Base-by-base conservation (phyloP, 768 basidiomycete species). In the Russula foetens region DNA sequence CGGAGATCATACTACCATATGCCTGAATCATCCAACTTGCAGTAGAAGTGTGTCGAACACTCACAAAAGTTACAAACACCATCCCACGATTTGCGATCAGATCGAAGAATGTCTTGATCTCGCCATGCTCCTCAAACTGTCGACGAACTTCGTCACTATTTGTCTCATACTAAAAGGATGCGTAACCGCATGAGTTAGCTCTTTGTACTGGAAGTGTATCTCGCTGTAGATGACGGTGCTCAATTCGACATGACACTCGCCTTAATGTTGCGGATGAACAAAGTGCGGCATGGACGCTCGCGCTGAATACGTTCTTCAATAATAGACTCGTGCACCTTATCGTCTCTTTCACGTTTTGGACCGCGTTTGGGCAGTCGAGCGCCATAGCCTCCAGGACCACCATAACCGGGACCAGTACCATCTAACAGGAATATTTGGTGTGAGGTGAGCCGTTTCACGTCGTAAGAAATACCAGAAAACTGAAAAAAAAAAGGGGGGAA, bases 211-310 rank as follows among this genome's bases (percentile, higher is more conserved):
- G 45, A 24, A 11, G 33, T 53, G 14, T 29, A 29, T 44, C 53
- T 48, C 58, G 58, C 43, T 39, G 35, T 12, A 41, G 47, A 26
- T 53, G 49, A 29, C 24, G 19, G 53, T 46, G 39, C 11, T 50
- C 46, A 43, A 53, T 55, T 45, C 46, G 51, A 59, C 43, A 24
- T 50, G 59, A 60, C 59, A 82, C 92, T 87, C 75, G 90, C 96
- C 86, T 94, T 97, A 69, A 99, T 92, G 71, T 99, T 99, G 67
- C 97, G 85, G 66, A 98, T 94, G 71, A 99, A 99, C 35, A 99
- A 76, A 3, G 94, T 98, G 55, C 97, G 83, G 74, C 97, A 98
- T 1, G 93, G 93, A 67, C 93, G 81, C 77, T 99, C 96, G 65
- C 90, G 85, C 71, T 92, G 86, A 67, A 94, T 90, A 63, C 96